Base-by-base conservation (phyloP, 1,284 basidiomycete species). In the Ceratobasidium sp. region DNA sequence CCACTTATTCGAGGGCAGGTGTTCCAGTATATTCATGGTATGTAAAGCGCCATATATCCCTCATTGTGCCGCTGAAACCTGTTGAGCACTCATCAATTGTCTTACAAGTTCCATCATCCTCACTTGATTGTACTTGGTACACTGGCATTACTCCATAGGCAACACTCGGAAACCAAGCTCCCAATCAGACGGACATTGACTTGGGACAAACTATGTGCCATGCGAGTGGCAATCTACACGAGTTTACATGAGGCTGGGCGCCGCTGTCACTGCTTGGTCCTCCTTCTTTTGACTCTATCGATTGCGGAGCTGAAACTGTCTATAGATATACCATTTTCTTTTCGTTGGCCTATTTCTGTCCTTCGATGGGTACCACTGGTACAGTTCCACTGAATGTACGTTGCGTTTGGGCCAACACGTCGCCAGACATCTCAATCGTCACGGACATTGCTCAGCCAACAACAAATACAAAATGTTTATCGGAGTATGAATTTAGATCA, bases 41-140 rank as follows among this genome's bases (percentile, higher is more conserved):
- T 61, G 59, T 61, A 48, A 15, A 28, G 20, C 23, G 33, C 54
- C 20, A 20, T 28, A 44, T 10, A 56, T 44, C 13, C 26, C 44
- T 10, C 9, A 59, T 33, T 59, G 2, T 28, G 17, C n/a, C 52
- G 70, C 70, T 73, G 70, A 73, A 73, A 73, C 70, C 38, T 3
- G n/a, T 33, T 50, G 10, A 54, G 26, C 57, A 17, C 26, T 40
- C 57, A 50, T 52, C 59, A 73, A 68, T 9, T 26, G 12, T 38
- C 50, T 50, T 46, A 17, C 20, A 12, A 10, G 13, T n/a, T 70
- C n/a, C 38, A 9, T 38, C 54, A 38, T 17, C 67, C 23, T 28
- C 28, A 54, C 23, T 26, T 10, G 23, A 54, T 26, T n/a, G 23
- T 23, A 23, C 23, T n/a, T 54, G 23, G n/a, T 54, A 23, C n/a